Conservation (phyloP, 805 yeast genomes). For the Metschnikowia gelsemii region DNA sequence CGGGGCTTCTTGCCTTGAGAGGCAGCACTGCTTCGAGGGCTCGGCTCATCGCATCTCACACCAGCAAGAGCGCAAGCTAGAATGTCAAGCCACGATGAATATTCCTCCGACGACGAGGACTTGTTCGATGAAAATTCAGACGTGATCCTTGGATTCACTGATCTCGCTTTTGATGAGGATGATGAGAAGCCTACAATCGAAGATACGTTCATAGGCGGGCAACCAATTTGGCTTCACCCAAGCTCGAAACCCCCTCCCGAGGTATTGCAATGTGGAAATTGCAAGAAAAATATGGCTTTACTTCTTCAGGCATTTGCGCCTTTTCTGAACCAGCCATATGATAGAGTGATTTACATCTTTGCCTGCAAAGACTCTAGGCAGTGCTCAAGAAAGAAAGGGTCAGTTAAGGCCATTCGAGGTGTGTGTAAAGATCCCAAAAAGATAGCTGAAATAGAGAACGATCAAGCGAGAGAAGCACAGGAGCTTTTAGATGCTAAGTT, state of each 20-base stretch:
- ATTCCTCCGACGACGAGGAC: conserved; percentile 54
- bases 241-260: conserved; percentile 55
- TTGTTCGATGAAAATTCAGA: conserved; percentile 33
- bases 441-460: conserved; percentile 41
- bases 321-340: conserved; percentile 67
- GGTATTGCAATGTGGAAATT: conserved; percentile 61
- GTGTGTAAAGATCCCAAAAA: conserved; percentile 57
- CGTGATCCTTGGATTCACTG: conserved; percentile 64
- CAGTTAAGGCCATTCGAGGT: conserved; percentile 76
- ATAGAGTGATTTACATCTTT: conserved; percentile 78
- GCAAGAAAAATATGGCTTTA: conserved; percentile 61
- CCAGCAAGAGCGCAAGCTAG: neutral
- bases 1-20: conserved; percentile 3
- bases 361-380: conserved; percentile 55
- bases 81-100: conserved; percentile 46
- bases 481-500: conserved; percentile 41
- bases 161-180: conserved; percentile 50
- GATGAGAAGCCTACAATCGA: conserved; percentile 38
- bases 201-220: conserved; percentile 83
- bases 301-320: conserved; percentile 82
- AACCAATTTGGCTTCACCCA: conserved; percentile 61
- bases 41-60: conserved; percentile 3
- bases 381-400: conserved; percentile 71
- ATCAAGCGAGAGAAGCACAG: conserved; percentile 28
- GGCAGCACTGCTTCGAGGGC: neutral